Evolutionary conservation across 805 yeast genomes (phyloP).

Genomic region (Candida methanosorbosa): DNA sequence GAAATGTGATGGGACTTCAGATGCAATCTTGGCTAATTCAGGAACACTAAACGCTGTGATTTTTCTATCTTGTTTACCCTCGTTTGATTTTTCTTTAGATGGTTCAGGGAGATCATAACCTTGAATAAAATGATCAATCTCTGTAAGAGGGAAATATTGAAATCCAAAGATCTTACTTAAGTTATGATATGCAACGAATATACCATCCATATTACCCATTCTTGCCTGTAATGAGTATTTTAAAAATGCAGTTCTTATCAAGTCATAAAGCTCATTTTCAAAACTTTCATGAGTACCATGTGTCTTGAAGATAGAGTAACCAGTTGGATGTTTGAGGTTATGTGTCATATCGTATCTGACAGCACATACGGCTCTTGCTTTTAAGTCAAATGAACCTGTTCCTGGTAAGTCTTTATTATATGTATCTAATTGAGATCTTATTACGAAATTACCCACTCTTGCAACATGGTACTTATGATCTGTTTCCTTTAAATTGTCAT

Average conservation of each 20-base stretch:
- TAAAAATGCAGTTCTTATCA: conserved; percentile 65
- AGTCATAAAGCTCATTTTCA: conserved; percentile 70
- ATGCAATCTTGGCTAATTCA: conserved; percentile 12
- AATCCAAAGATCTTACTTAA: conserved; percentile 77
- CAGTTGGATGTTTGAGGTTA: conserved; percentile 42
- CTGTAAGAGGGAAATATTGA: conserved; percentile 71
- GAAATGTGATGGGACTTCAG: conserved; percentile 20
- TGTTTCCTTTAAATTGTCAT: conserved; percentile 1
- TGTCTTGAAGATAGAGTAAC: conserved; percentile 56
- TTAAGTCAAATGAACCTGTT: conserved; percentile 84
- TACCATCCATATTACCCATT: conserved; percentile 96
- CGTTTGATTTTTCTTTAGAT: too few relatives aligned
- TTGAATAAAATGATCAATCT: conserved; percentile 60
- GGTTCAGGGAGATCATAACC: too few relatives aligned
- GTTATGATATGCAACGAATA: conserved; percentile 87
- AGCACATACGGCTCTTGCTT: conserved; percentile 85
- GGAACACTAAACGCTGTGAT: too few relatives aligned
- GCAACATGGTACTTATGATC: conserved; percentile 58
- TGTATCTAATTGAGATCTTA: conserved; percentile 91
- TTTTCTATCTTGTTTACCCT: too few relatives aligned
- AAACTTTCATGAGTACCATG: conserved; percentile 71
- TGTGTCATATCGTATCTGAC: conserved; percentile 69
- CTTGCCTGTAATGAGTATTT: conserved; percentile 89
- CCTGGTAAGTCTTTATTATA: conserved; percentile 72
- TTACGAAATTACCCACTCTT: conserved; percentile 52